Percentiles rank a stretch among this genome's conserved stretches.
Evolutionary conservation across 2,329 filamentous ascomycete genomes (phyloP).

Genomic region (Aschersonia sp.): DNA sequence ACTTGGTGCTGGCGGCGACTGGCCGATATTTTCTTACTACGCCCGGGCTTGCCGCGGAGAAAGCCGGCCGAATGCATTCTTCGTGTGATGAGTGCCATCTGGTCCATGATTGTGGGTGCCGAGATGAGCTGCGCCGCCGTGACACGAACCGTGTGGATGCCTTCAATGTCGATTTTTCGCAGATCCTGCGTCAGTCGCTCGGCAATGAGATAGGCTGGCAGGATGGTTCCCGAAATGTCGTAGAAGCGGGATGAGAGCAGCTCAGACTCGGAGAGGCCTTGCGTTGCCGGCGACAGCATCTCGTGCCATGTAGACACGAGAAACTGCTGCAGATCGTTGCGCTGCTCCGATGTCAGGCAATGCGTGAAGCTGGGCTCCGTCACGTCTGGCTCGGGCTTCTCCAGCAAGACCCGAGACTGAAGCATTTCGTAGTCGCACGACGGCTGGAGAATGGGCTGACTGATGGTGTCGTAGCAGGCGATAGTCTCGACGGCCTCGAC

Average conservation of each 20-base stretch:
- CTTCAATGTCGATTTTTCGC: conserved; percentile 18
- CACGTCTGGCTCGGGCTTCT: conserved; percentile 9
- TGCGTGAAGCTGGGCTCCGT: conserved; percentile 2
- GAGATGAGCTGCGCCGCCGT: conserved; percentile 34
- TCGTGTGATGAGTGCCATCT: conserved; percentile 26
- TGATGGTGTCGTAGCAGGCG: conserved; percentile 28
- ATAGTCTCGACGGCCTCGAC: conserved; percentile 29
- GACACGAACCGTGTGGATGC: conserved; percentile 22
- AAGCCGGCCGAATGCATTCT: conserved; percentile 11
- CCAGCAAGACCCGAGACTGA: conserved; percentile 27
- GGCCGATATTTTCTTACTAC: conserved; percentile 7
- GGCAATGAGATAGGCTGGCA: conserved; percentile 32
- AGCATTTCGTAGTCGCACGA: conserved; percentile 21
- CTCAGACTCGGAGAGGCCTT: conserved; percentile 24
- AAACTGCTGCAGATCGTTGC: conserved; percentile 22
- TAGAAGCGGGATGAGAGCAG: conserved; percentile 33
- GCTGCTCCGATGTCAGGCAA: conserved; percentile 24
- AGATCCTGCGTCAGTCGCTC: conserved; percentile 28
- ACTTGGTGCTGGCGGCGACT: conserved; percentile 1
- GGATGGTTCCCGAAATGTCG: conserved; percentile 32
- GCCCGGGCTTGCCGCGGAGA: conserved; percentile 5
- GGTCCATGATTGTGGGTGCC: conserved; percentile 32
- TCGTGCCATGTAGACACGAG: conserved; percentile 30
- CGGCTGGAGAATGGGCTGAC: conserved; percentile 29
- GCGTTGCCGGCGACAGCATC: conserved; percentile 23